Conservation (phyloP, 1,284 basidiomycete species). For the Caloboletus firmus region DNA sequence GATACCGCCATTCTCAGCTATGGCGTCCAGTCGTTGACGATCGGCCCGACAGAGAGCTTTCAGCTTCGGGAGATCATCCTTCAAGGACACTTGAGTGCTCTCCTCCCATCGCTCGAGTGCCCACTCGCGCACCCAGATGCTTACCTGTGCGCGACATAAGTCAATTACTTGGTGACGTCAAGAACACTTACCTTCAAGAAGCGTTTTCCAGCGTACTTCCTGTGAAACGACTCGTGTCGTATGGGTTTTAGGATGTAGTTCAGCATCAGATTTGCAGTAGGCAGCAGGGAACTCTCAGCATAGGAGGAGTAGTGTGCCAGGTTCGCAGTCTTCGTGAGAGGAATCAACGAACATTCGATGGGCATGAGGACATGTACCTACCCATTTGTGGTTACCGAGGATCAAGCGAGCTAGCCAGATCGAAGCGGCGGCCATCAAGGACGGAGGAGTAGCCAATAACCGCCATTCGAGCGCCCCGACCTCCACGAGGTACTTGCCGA, state of each 20-base stretch:
- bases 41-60: conserved; percentile 52
- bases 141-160: conserved; percentile 43
- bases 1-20: conserved; percentile 19
- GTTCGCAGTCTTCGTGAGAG: conserved; percentile 66
- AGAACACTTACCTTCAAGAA: conserved; percentile 69
- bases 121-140: conserved; percentile 63
- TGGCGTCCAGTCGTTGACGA: conserved; percentile 32
- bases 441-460: conserved; percentile 80
- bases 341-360: background rate
- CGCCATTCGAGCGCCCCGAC: conserved; percentile 88
- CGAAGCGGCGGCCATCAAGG: conserved; percentile 83
- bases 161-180: background rate
- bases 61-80: conserved; percentile 51
- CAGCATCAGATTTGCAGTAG: conserved; percentile 90
- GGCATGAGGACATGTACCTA: conserved; percentile 39
- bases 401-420: conserved; percentile 91
- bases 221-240: conserved; percentile 74
- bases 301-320: conserved; percentile 92
- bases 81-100: conserved; percentile 50
- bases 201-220: conserved; percentile 83
- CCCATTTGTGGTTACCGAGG: conserved; percentile 85
- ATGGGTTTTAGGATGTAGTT: conserved; percentile 84
- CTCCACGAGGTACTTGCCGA: conserved; percentile 94
- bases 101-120: conserved; percentile 62
- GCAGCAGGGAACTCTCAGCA: conserved; percentile 79